phyloP scores from a whole-genome alignment of 495 filamentous ascomycete species.

The Annulohypoxylon nitens region DNA sequence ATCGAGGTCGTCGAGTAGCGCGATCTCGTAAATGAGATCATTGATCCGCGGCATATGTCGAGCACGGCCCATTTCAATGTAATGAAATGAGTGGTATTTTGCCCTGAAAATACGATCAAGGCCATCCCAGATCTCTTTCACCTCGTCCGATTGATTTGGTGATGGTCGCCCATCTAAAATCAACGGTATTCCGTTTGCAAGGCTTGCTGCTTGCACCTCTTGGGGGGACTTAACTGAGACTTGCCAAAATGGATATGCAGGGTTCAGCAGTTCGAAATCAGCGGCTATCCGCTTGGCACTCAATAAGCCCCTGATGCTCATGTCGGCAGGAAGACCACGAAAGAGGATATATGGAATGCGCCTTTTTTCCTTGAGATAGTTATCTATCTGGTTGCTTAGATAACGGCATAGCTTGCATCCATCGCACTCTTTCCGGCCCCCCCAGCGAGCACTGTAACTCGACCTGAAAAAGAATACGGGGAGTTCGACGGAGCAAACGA shows the following conservation, averaged over 20 bases:
- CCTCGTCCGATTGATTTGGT: background rate
- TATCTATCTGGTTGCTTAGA: slow-evolving; percentile 12
- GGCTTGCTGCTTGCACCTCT: background rate
- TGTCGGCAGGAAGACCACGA: background rate
- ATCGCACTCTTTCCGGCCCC: slow-evolving; percentile 13
- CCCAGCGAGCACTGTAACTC: background rate
- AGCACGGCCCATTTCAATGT: background rate
- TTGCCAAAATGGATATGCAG: slow-evolving; percentile 18
- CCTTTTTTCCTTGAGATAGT: slow-evolving; percentile 25
- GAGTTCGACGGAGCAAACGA: slow-evolving; percentile 12
- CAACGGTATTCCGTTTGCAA: background rate
- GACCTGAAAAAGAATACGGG: slow-evolving; percentile 36
- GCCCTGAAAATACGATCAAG: background rate
- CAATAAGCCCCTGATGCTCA: background rate
- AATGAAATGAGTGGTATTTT: background rate
- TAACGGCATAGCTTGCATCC: slow-evolving; percentile 28
- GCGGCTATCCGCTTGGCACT: background rate
- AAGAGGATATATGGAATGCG: background rate
- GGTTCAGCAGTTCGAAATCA: slow-evolving; percentile 5
- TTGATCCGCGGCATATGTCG: background rate
- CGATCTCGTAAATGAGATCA: no score
- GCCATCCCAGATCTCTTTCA: slow-evolving; percentile 23
- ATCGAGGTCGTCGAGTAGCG: no score
- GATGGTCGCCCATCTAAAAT: slow-evolving; percentile 22
- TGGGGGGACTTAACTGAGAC: slow-evolving; percentile 2